Base-by-base conservation (phyloP, 495 filamentous ascomycete species). In the Polyplosphaeria fusca region DNA sequence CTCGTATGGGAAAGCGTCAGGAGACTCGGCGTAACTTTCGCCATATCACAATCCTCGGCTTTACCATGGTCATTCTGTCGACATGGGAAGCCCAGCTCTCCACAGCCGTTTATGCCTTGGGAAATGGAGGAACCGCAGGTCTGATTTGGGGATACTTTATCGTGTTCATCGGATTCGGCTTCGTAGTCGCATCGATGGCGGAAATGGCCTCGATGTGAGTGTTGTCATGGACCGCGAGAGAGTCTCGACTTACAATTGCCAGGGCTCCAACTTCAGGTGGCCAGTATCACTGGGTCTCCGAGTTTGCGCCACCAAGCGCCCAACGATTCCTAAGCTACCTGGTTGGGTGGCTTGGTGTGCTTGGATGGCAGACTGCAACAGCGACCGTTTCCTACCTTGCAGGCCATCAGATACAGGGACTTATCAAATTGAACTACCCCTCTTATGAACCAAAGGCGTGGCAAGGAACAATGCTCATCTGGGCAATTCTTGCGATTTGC, bases 221-320 rank as follows among this genome's bases (percentile, higher is more conserved):
- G 46, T 47, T 47, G 30, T 13, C 16, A 5, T 43, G 14, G 13
- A 25, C 5, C 3, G 12, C 11, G 14, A 48, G 25, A 14, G 23
- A 12, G 11, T 12, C 26, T 13, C n/a, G 13, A 35, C 45, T 48
- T n/a, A 24, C 11, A 20, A 9, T 20, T 30, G 5, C 14, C 18
- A 49, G 25, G 5, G 53, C 53, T 2, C 53, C 53, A 7, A 57
- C 53, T 5, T 19, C 43, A 2, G 53, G 53, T 2, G 72, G 69
- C 0, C 72, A 76, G 51, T 75, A 76, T 35, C 73, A 75, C 47
- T 77, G 71, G 73, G 74, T 73, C 25, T 68, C 69, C 5, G 72
- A 75, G 57, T 62, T 74, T 11, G 69, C 69, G 11, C 72, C 73
- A 25, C 54, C 35, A 14, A 67, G 47, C 3, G 73, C 48, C 54